Conservation (phyloP, 257 asterid species). For the Phtheirospermum japonicum region DNA sequence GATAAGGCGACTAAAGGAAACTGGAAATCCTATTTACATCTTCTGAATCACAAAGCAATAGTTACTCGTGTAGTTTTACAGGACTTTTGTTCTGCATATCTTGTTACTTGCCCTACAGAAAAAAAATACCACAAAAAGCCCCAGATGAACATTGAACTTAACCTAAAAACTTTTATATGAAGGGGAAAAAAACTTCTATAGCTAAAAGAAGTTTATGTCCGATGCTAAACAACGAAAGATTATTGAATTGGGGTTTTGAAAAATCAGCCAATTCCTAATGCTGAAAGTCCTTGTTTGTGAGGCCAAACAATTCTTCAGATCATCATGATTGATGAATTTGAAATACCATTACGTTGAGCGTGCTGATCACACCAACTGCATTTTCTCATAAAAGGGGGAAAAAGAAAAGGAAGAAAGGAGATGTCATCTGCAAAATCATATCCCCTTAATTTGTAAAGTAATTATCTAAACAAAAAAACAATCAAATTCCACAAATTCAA, state of each 20-base stretch:
- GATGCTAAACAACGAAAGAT: neutral
- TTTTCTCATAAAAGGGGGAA: constrained; percentile 5
- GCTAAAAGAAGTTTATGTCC: neutral
- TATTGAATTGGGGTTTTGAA: neutral
- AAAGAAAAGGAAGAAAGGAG: too few species aligned
- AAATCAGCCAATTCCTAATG: neutral
- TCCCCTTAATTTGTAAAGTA: constrained; percentile 7
- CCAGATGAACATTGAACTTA: too few species aligned
- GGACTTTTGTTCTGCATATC: too few species aligned
- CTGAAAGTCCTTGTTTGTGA: neutral
- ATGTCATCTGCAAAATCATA: neutral
- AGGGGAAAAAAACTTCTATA: too few species aligned
- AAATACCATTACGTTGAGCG: constrained; percentile 19
- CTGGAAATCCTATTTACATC: too few species aligned
- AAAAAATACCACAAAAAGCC: too few species aligned
- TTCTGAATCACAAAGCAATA: too few species aligned
- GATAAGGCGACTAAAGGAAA: too few species aligned
- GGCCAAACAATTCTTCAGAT: constrained; percentile 15
- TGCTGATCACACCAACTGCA: constrained; percentile 21
- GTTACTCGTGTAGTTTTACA: too few species aligned
- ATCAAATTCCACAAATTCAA: constrained; percentile 16
- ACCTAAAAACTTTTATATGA: too few species aligned
- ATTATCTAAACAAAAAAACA: constrained; percentile 22
- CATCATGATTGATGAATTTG: constrained; percentile 12
- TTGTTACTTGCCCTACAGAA: too few species aligned